Conservation (phyloP, 2,329 filamentous ascomycete species). For the Fusarium brevicatenulatum region DNA sequence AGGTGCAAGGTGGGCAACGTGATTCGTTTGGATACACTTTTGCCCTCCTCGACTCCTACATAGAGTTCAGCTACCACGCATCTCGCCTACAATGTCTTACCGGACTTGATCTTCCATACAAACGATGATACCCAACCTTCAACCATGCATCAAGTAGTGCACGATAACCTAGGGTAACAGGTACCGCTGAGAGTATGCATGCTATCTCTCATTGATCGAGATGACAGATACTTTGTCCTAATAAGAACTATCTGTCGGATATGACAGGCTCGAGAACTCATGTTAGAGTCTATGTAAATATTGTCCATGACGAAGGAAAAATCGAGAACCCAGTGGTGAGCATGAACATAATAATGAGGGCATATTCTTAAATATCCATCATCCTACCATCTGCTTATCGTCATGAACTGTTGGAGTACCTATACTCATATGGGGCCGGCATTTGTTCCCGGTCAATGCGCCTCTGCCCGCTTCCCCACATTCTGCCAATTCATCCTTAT, state of each 20-base stretch:
- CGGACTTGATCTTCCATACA: conserved; percentile 36
- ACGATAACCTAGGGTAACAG: not conserved
- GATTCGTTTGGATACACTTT: not conserved
- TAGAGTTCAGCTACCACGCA: conserved; percentile 4
- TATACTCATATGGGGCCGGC: conserved; percentile 34
- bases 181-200: not conserved
- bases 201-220: not conserved
- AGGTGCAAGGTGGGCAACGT: not conserved
- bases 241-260: not conserved
- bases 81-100: not conserved
- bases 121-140: not conserved
- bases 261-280: not conserved
- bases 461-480: conserved; percentile 20
- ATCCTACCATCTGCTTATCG: not conserved
- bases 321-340: not conserved
- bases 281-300: not conserved
- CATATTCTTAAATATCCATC: not conserved
- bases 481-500: not conserved
- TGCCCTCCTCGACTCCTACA: not conserved
- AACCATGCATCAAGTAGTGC: not conserved
- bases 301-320: not conserved
- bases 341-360: not conserved
- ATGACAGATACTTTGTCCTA: not conserved
- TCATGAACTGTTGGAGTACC: not conserved
- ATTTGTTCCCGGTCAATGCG: conserved; percentile 38